Evolutionary conservation across 2,329 filamentous ascomycete genomes (phyloP).

Genomic region (Xylariales sp.): DNA sequence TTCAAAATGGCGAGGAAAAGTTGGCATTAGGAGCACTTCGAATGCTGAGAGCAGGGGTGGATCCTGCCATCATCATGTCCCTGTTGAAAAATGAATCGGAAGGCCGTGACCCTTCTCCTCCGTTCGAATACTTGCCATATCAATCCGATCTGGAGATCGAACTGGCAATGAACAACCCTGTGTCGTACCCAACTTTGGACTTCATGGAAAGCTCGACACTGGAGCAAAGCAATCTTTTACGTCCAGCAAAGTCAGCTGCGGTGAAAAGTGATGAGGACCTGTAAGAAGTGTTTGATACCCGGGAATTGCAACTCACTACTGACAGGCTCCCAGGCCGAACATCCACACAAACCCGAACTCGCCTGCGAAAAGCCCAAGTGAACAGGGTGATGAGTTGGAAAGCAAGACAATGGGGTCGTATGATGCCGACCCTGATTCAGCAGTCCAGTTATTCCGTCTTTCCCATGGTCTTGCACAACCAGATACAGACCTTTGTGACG

Average conservation of each 20-base stretch:
- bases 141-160: too few species aligned
- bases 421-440: background rate
- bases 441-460: background rate
- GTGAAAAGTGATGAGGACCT: background rate
- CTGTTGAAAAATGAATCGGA: too few species aligned
- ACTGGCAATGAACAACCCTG: constrained; percentile 1
- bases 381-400: too few species aligned
- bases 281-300: background rate
- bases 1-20: background rate
- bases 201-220: background rate
- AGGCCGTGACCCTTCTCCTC: too few species aligned
- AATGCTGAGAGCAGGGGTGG: background rate
- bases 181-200: background rate
- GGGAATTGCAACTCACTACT: background rate
- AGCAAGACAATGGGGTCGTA: too few species aligned
- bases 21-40: background rate
- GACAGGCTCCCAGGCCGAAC: background rate
- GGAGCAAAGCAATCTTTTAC: constrained; percentile 1
- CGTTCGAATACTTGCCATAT: too few species aligned
- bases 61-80: background rate
- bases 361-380: too few species aligned
- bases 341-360: background rate
- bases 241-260: background rate
- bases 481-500: constrained; percentile 17
- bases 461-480: too few species aligned